phyloP scores from a whole-genome alignment of 192 early-diverging fungal genomes.

The Glomus cerebriforme region DNA sequence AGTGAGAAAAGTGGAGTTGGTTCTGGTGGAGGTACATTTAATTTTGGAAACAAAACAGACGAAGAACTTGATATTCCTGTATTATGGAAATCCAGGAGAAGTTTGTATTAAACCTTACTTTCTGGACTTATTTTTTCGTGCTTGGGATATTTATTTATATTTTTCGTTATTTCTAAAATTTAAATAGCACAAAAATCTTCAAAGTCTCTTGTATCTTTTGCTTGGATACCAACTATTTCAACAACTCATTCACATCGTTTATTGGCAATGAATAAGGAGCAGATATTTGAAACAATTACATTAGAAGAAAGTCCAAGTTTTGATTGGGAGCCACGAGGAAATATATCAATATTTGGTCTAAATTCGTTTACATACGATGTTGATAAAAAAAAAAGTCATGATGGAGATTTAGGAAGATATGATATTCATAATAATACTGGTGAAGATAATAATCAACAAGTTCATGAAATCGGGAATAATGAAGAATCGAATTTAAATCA shows the following conservation, averaged over 20 bases:
- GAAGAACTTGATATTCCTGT: slow-evolving; percentile 46
- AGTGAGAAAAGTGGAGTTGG: slow-evolving; percentile 15
- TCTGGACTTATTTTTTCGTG: background rate
- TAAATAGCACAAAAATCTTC: slow-evolving; percentile 40
- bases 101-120: slow-evolving; percentile 27
- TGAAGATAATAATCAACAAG: background rate
- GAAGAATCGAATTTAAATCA: background rate
- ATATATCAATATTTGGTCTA: slow-evolving; percentile 38
- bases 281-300: slow-evolving; percentile 51
- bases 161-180: background rate
- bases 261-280: slow-evolving; percentile 56
- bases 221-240: slow-evolving; percentile 50
- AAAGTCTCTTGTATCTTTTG: slow-evolving; percentile 50
- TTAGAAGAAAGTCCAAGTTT: slow-evolving; percentile 54
- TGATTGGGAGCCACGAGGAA: slow-evolving; percentile 58
- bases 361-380: slow-evolving; percentile 10
- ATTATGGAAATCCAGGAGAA: slow-evolving; percentile 51
- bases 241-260: slow-evolving; percentile 50
- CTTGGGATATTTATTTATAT: background rate
- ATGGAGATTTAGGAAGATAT: background rate
- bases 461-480: background rate
- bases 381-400: background rate
- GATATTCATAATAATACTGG: background rate
- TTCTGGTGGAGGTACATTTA: background rate
- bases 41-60: background rate